phyloP scores from a whole-genome alignment of 352 stramenopile genomes.

The Albugo laibachii region DNA sequence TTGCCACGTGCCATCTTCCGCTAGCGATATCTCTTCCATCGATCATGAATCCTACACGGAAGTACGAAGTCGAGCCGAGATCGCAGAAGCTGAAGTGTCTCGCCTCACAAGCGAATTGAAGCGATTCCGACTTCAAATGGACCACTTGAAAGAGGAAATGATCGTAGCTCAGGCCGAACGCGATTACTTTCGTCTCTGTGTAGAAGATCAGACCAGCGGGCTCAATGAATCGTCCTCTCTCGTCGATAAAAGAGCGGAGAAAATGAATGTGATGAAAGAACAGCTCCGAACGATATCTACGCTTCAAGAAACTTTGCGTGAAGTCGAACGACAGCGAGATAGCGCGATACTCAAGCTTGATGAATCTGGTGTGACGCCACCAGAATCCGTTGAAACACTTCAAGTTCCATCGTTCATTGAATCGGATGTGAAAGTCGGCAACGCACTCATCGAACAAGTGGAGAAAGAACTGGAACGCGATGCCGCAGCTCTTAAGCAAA shows the following conservation, averaged over 20 bases:
- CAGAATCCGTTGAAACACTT: slow-evolving; percentile 12
- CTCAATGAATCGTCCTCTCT: slow-evolving; percentile 1
- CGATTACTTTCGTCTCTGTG: slow-evolving; percentile 48
- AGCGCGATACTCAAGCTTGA: slow-evolving; percentile 23
- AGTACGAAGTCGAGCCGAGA: slow-evolving; percentile 49
- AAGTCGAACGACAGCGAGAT: slow-evolving; percentile 40
- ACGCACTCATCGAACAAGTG: slow-evolving; percentile 36
- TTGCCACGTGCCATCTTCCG: slow-evolving; percentile 17
- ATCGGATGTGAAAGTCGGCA: slow-evolving; percentile 30
- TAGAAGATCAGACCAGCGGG: slow-evolving; percentile 23
- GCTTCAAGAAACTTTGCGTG: slow-evolving; percentile 56
- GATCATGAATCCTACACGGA: slow-evolving; percentile 64
- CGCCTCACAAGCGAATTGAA: slow-evolving; percentile 57
- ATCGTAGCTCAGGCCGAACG: slow-evolving; percentile 68
- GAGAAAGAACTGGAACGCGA: slow-evolving; percentile 67
- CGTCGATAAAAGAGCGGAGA: slow-evolving; percentile 25
- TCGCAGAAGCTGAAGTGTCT: slow-evolving; percentile 55
- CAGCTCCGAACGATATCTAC: slow-evolving; percentile 63
- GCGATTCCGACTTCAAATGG: slow-evolving; percentile 50
- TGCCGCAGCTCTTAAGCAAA: slow-evolving; percentile 34
- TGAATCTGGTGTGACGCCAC: slow-evolving; percentile 4
- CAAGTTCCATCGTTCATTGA: slow-evolving; percentile 18
- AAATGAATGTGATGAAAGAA: slow-evolving; percentile 48
- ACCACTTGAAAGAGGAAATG: slow-evolving; percentile 71
- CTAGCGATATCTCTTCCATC: too few relatives aligned